Conservation (phyloP, 2,329 filamentous ascomycete species). For the Colletotrichum abscissum region DNA sequence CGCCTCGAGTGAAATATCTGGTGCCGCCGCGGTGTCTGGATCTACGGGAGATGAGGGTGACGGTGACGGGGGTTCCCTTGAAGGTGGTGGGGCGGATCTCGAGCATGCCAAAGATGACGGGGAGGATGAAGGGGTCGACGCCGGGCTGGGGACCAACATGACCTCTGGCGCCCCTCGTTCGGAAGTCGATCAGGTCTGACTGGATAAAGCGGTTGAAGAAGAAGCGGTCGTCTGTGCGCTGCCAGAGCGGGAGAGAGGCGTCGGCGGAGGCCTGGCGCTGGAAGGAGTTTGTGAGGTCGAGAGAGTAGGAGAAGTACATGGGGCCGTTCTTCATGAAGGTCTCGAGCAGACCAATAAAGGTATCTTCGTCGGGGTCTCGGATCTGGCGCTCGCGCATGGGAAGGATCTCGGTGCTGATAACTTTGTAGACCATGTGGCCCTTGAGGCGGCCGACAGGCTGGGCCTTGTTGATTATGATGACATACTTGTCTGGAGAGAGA, state of each 20-base stretch:
- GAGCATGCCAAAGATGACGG: conserved; percentile 96
- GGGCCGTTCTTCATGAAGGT: conserved; percentile 84
- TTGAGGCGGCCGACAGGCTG: conserved; percentile 90
- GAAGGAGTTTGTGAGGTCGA: conserved; percentile 96
- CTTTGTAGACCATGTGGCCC: conserved; percentile 96
- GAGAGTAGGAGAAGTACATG: conserved; percentile 98
- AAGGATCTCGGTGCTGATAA: conserved; percentile 90
- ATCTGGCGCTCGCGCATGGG: conserved; percentile 92
- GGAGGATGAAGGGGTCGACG: conserved; percentile 91
- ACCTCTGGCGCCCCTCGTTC: conserved; percentile 70
- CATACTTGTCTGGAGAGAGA: conserved; percentile 80
- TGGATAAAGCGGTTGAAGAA: conserved; percentile 98
- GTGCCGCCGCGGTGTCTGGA: conserved; percentile 91
- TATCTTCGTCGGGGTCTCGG: conserved; percentile 93
- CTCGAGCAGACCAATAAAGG: conserved; percentile 85
- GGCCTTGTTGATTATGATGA: conserved; percentile 95
- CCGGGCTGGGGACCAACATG: conserved; percentile 78
- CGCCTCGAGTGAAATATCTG: conserved; percentile 92
- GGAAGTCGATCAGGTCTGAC: conserved; percentile 91
- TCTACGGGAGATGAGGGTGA: conserved; percentile 88
- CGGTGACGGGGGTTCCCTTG: conserved; percentile 85
- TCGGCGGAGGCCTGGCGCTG: conserved; percentile 89
- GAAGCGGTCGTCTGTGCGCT: conserved; percentile 94
- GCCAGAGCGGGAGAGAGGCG: conserved; percentile 82
- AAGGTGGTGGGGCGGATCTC: conserved; percentile 89